These are phyloP conservation scores for Biscogniauxia marginata DNA, from an alignment of 2,329 filamentous ascomycete genomes.

Conservation along the genomic window DNA sequence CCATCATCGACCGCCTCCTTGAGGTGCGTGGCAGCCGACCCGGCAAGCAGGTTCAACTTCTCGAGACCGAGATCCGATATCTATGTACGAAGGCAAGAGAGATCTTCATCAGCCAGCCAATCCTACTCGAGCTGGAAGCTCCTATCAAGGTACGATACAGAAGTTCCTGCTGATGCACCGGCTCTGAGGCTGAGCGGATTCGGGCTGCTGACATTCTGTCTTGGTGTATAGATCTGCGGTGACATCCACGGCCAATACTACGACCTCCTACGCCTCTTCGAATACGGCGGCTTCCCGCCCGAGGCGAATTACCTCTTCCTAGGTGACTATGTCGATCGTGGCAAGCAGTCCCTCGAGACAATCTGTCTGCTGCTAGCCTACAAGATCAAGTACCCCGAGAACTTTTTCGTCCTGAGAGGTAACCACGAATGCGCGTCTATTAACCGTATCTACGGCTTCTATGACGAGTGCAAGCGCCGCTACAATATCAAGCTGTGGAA, in stretches of 20 bases:
- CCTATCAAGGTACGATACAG: constrained; percentile 83
- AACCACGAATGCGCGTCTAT: constrained; percentile 98
- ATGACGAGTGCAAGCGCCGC: constrained; percentile 94
- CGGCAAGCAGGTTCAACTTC: constrained; percentile 96
- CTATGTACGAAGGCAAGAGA: constrained; percentile 98
- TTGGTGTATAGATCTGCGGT: constrained; percentile 77
- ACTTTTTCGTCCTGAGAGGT: constrained; percentile 91
- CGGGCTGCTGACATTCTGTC: constrained; percentile 7
- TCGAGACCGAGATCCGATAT: constrained; percentile 94
- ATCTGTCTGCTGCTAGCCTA: constrained; percentile 92
- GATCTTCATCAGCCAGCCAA: constrained; percentile 99
- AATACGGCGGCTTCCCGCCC: constrained; percentile 96
- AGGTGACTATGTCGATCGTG: constrained; percentile 93
- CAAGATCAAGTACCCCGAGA: constrained; percentile 95
- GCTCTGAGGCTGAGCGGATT: constrained; percentile 4
- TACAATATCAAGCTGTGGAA: constrained; percentile 99
- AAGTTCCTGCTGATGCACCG: neutral
- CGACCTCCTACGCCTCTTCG: constrained; percentile 93
- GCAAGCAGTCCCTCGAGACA: constrained; percentile 93
- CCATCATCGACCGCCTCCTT: constrained; percentile 96
- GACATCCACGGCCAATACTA: constrained; percentile 99
- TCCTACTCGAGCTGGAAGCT: constrained; percentile 94
- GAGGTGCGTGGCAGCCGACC: constrained; percentile 97
- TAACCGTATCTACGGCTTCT: constrained; percentile 93
- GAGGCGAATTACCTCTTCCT: constrained; percentile 99